Base-by-base conservation (phyloP, 176 grass and related monocot genomes). In the Rhynchospora tenuis region DNA sequence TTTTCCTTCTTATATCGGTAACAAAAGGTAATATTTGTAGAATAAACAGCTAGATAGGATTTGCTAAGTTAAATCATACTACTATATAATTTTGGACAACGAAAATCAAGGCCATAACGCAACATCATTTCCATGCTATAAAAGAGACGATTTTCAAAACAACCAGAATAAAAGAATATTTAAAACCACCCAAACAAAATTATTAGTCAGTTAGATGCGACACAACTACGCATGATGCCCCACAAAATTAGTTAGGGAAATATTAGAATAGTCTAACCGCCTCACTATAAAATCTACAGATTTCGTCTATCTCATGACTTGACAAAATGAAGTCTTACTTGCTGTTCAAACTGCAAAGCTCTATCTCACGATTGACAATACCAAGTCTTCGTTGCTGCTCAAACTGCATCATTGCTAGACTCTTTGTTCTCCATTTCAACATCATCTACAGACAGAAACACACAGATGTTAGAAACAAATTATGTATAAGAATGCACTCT, bases 381-480 rank as follows among this genome's bases (percentile, higher is more conserved):
- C 28, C 14, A n/a, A 54, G 4, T 8, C 19, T 62, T 1, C 5
- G 9, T 38, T 57, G 12, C 77, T 22, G 59, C 54, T 82, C 80
- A 82, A 54, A n/a, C 80, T 28, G 24, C 78, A 27, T 61, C 33
- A 4, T 81, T 42, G 29, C 1, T 67, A 9, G 78, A 81, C 59
- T 54, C 80, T 13, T 68, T 82, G 66, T 51, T 28, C 80, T 82
- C 80, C 23, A 29, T 82, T 82, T 68, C 80, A 82, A 50, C 45
- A 82, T 48, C 22, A 82, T 55, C 80, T 82, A 54, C 33, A 82
- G 23, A 65, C 26, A 76, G 6, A 76, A 56, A 55, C 11, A 74
- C 46, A 17, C 11, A 48, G 29, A n/a, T 76, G 23, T 76, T 55
- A 76, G 22, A 76, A 75, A 9, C 15, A 4, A 51, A 76, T 17